These are phyloP conservation scores for Golubevia sp. DNA, from an alignment of 1,284 basidiomycete genomes.

Conservation along the genomic window DNA sequence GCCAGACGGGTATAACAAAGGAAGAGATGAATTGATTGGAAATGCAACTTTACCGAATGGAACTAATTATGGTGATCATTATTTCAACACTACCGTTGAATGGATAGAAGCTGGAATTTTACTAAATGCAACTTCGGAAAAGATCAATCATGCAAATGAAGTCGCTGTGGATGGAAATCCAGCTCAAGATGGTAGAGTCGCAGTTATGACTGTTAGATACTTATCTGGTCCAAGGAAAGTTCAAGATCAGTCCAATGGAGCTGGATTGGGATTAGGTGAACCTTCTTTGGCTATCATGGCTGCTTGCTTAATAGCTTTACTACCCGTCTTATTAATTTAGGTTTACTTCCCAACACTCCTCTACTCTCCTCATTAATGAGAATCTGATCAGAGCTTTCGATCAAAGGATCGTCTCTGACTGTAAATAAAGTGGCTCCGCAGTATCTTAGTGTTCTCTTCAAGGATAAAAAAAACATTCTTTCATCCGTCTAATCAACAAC, in stretches of 20 bases:
- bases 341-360: not conserved
- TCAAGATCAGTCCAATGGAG: not conserved
- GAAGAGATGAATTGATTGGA: slow-evolving; percentile 78
- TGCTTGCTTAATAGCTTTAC: not conserved
- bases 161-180: slow-evolving; percentile 70
- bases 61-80: slow-evolving; percentile 37
- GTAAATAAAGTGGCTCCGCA: too few species aligned
- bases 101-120: slow-evolving; percentile 47
- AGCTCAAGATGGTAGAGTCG: slow-evolving; percentile 83
- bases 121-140: slow-evolving; percentile 62
- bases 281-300: not conserved
- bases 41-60: slow-evolving; percentile 71
- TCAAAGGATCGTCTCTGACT: not conserved
- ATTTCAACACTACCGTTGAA: slow-evolving; percentile 40
- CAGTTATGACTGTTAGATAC: slow-evolving; percentile 72
- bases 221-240: slow-evolving; percentile 7
- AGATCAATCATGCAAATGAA: slow-evolving; percentile 69
- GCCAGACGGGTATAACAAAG: slow-evolving; percentile 44
- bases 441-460: too few species aligned
- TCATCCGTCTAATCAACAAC: too few species aligned
- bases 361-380: not conserved
- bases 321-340: not conserved
- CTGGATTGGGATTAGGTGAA: not conserved
- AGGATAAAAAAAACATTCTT: too few species aligned
- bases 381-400: not conserved